phyloP scores from a whole-genome alignment of 73 alveolate genomes.

The Tetrahymena malaccensis region DNA sequence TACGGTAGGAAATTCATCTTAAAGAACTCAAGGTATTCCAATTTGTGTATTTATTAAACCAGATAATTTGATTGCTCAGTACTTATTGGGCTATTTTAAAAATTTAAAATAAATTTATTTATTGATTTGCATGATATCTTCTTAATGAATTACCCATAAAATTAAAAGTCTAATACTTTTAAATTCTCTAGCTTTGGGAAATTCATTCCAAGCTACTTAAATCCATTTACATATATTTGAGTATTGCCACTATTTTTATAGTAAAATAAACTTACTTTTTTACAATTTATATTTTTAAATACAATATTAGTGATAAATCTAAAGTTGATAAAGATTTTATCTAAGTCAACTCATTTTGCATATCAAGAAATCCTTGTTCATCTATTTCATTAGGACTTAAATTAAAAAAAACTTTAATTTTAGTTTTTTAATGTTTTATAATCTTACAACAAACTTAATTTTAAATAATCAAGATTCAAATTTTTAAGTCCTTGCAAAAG shows the following conservation, averaged over 20 bases:
- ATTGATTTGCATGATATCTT: neutral
- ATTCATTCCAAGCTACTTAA: neutral
- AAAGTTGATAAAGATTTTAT: neutral
- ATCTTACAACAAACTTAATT: neutral
- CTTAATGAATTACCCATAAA: neutral
- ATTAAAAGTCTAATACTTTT: neutral
- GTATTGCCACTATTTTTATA: neutral
- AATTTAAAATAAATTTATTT: neutral
- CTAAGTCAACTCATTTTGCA: neutral
- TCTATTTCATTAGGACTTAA: neutral
- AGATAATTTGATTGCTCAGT: neutral
- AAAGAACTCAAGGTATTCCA: neutral
- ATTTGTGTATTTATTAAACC: neutral
- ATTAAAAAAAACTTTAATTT: neutral
- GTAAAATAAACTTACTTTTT: neutral
- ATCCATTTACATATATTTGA: neutral
- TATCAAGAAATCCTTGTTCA: neutral
- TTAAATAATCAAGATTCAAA: neutral
- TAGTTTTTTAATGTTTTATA: neutral
- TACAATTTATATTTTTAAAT: neutral
- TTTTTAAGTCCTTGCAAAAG: neutral
- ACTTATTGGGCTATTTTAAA: neutral
- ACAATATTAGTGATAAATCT: neutral
- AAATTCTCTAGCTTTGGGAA: neutral
- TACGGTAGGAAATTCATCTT: neutral